Base-by-base conservation (phyloP, 192 early-diverging fungal species). In the Bifiguratus adelaidae region DNA sequence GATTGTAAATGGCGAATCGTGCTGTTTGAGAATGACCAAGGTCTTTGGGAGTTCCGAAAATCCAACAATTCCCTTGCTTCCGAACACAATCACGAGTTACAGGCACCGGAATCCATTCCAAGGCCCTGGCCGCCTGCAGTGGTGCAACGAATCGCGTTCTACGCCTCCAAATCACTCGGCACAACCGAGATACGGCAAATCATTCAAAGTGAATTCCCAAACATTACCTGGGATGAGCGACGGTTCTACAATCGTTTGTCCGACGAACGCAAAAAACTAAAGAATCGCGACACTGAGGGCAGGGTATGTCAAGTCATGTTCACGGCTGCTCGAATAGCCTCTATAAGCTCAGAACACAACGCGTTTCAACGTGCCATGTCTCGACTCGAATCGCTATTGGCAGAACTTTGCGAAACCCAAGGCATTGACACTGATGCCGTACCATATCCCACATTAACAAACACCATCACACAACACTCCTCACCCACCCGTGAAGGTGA, bases 1-100 rank as follows among this genome's bases (percentile, higher is more conserved):
- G 75, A 74, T 46, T 77, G 75, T 50, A 66, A 70, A 45, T 77
- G 75, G 75, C 60, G 75, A 26, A 65, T 77, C 15, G 70, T 73
- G 2, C 44, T 77, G 13, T 74, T 66, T 52, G 64, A 74, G 54
- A 72, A 73, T 53, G 63, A 65, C 15, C 56, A 65, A 32, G 45
- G 53, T 28, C 37, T 25, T 9, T 77, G 75, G 75, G 63, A 71
- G 41, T 77, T 77, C 42, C 52, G 71, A 22, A 74, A 77, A 58
- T 71, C 74, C 19, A 58, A 67, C 47, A 77, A 74, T 50, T 61
- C 75, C 25, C 61, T 65, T 20, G 65, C 69, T 12, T 67, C 58
- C 53, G 58, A 61, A 48, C 75, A 77, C 25, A 77, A 77, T 52
- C 75, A 77, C 38, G 61, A 68, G 5, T 42, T 77, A 21, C 62